Conservation (phyloP, 2,329 filamentous ascomycete genomes). For the Aspergillus jensenii region DNA sequence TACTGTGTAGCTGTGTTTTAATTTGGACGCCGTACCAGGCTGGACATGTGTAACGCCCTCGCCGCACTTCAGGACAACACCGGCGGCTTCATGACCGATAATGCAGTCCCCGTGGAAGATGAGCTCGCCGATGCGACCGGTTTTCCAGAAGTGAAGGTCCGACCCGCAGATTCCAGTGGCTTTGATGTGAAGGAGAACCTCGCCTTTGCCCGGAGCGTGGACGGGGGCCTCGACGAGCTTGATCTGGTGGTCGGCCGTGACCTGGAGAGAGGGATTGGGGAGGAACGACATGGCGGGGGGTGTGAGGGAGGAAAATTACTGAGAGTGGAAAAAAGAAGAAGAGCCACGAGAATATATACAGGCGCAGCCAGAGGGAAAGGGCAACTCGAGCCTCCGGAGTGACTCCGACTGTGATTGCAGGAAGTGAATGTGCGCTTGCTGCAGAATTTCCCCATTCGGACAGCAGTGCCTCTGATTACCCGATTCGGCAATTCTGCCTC, state of each 20-base stretch:
- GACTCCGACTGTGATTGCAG: not conserved
- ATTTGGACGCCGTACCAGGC: conserved; percentile 32
- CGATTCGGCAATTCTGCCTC: conserved; percentile 12
- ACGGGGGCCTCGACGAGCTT: conserved; percentile 60
- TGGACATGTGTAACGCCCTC: conserved; percentile 54
- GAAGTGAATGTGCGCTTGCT: too few species aligned
- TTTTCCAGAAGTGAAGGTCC: conserved; percentile 69
- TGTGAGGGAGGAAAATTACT: not conserved
- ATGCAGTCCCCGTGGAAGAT: conserved; percentile 64
- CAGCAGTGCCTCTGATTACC: conserved; percentile 17
- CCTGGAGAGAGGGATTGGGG: conserved; percentile 58
- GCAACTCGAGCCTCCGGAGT: conserved; percentile 4
- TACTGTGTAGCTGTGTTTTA: not conserved
- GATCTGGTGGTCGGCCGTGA: conserved; percentile 61
- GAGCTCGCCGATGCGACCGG: conserved; percentile 62
- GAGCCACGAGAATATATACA: not conserved
- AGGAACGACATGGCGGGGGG: conserved; percentile 8
- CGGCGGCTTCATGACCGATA: conserved; percentile 65
- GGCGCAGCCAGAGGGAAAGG: not conserved
- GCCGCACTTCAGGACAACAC: conserved; percentile 59
- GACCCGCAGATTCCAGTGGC: conserved; percentile 67
- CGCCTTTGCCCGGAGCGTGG: conserved; percentile 52
- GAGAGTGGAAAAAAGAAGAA: not conserved
- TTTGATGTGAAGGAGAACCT: conserved; percentile 63
- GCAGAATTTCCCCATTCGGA: conserved; percentile 9